Base-by-base conservation (phyloP, 2,329 filamentous ascomycete genomes). In the Dactylonectria estremocensis region DNA sequence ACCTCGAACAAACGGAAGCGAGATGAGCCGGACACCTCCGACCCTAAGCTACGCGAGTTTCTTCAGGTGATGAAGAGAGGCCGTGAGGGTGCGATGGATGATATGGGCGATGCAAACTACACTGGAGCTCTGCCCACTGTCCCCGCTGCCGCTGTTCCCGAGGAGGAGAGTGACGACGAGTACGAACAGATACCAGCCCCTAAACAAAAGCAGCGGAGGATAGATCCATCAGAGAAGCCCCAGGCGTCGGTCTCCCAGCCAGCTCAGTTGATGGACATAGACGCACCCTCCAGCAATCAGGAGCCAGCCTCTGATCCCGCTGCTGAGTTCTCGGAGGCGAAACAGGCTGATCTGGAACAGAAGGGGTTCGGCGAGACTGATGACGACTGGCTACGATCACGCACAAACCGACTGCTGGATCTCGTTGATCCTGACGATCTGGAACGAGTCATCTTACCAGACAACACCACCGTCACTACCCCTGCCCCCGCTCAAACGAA, bases 331-430 rank as follows among this genome's bases (percentile, higher is more conserved):
- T 66, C 70, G 59, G 72, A 76, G 58, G 70, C 72, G 62, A 67
- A 66, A 64, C 65, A 69, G 66, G 43, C 67, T 59, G 53, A 70
- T 64, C 35, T 66, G 60, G 72, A 77, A 58, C 69, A 76, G 49
- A 71, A 74, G 68, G 65, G 75, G 73, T 63, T 77, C 72, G 83
- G 84, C 57, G 85, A 91, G 3, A 91, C 92, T 22, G 95, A 98
- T 81, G 90, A 92, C 68, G 95, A 98, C 80, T 99, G 96, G 96
- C 86, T 98, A 73, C 91, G 95, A 65, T 95, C 93, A 69, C 90
- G 93, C 73, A 98, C 95, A 14, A 98, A 92, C 81, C 89, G 95
- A 75, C 84, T 97, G 55, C 86, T 98, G 57, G 96, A 95, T 79
- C 85, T 98, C 31, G 86, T 95, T 61, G 94, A 97, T 74, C 92